phyloP scores from a whole-genome alignment of 164 flowering plant genomes.

The Chimonanthus praecox region DNA sequence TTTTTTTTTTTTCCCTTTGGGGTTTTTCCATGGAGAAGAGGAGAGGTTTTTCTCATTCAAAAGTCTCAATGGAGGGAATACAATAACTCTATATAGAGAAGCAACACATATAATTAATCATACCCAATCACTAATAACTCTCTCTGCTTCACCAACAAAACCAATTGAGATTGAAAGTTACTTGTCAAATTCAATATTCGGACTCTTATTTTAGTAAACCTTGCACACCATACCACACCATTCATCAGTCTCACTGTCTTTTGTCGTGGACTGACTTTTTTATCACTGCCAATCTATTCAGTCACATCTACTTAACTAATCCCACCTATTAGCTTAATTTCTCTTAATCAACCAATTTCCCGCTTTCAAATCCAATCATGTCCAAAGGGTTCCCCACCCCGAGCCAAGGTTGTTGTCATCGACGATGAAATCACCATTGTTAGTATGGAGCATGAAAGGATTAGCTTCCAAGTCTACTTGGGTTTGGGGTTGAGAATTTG shows the following conservation, averaged over 20 bases:
- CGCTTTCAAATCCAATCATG: slow-evolving; percentile 10
- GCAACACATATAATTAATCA: too few relatives aligned
- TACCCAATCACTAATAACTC: too few relatives aligned
- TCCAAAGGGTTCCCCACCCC: slow-evolving; percentile 41
- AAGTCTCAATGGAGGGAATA: too few relatives aligned
- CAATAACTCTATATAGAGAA: too few relatives aligned
- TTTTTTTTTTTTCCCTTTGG: too few relatives aligned
- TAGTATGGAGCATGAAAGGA: slow-evolving; percentile 12
- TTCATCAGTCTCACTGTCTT: neutral
- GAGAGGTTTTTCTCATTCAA: too few relatives aligned
- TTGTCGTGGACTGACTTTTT: neutral
- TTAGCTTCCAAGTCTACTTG: slow-evolving; percentile 6
- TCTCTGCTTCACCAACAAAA: too few relatives aligned
- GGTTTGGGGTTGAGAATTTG: slow-evolving; percentile 9
- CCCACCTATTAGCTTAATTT: neutral
- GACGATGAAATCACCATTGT: slow-evolving; percentile 19
- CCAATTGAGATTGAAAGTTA: neutral
- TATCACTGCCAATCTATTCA: neutral
- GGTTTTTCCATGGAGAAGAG: too few relatives aligned
- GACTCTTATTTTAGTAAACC: neutral
- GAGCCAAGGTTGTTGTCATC: slow-evolving; percentile 18
- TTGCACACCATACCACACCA: neutral
- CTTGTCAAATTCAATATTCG: neutral
- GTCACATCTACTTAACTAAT: neutral
- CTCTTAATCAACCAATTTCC: neutral